Conservation (phyloP, 805 yeast genomes). For the Pichia thaimueangensis region DNA sequence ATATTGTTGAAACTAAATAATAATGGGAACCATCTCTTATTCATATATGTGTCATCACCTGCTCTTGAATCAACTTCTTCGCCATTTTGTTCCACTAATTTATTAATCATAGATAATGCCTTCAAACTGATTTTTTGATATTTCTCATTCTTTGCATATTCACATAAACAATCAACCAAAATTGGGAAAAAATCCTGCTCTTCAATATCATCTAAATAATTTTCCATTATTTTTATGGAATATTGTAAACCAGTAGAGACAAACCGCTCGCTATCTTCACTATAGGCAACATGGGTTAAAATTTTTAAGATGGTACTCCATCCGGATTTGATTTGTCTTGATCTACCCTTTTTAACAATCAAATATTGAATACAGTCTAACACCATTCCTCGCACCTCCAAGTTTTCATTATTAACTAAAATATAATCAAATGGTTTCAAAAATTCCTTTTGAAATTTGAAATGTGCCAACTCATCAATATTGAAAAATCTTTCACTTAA, state of each 20-base stretch:
- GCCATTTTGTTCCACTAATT: constrained; percentile 55
- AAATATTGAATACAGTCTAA: constrained; percentile 84
- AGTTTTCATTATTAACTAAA: constrained; percentile 56
- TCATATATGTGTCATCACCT: constrained; percentile 34
- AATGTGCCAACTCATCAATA: constrained; percentile 89
- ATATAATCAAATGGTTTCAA: constrained; percentile 84
- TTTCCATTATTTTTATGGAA: constrained; percentile 54
- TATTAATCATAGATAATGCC: constrained; percentile 67
- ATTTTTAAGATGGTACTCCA: constrained; percentile 88
- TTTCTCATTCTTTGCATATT: constrained; percentile 74
- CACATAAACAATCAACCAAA: constrained; percentile 69
- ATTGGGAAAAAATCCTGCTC: constrained; percentile 63
- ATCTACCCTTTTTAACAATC: constrained; percentile 70
- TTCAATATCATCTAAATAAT: constrained; percentile 56
- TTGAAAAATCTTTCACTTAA: constrained; percentile 87
- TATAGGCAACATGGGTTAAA: constrained; percentile 61
- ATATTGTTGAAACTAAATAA: constrained; percentile 79
- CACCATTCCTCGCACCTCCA: constrained; percentile 79
- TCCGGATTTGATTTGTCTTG: constrained; percentile 76
- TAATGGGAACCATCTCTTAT: constrained; percentile 80
- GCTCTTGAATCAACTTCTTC: constrained; percentile 27
- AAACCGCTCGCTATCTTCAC: constrained; percentile 47
- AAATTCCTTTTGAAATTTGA: constrained; percentile 92
- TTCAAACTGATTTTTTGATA: constrained; percentile 78
- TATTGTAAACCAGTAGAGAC: constrained; percentile 61